A percentile compares a stretch with the other conserved stretches of the same genome.
Evolutionary conservation across 2,329 filamentous ascomycete genomes (phyloP).

Genomic region (Aspergillaceae sp.): DNA sequence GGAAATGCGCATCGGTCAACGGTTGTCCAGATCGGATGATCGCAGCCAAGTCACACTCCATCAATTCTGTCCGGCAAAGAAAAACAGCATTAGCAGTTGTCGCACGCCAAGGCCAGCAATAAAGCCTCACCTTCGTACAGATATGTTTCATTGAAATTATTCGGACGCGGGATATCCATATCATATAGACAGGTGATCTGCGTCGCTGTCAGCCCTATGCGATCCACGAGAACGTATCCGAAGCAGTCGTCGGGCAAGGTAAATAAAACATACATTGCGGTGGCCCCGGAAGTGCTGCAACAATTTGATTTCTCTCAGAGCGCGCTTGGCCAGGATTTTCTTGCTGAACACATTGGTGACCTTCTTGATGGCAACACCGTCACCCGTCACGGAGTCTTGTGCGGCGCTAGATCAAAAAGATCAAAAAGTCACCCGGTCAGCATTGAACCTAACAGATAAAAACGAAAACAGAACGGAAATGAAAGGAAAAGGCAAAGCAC

Average conservation of each 20-base stretch:
- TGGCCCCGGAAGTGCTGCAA: constrained; percentile 93
- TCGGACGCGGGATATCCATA: constrained; percentile 96
- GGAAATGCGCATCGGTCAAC: constrained; percentile 95
- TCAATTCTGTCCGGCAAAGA: constrained; percentile 61
- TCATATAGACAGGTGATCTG: constrained; percentile 98
- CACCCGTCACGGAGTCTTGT: constrained; percentile 78
- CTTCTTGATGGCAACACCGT: constrained; percentile 98
- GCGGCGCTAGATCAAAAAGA: constrained; percentile 60
- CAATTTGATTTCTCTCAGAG: constrained; percentile 95
- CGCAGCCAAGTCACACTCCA: constrained; percentile 97
- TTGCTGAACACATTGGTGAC: constrained; percentile 99
- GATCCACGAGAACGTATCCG: neutral
- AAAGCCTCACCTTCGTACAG: constrained; percentile 76
- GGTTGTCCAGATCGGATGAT: constrained; percentile 97
- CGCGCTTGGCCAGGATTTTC: constrained; percentile 98
- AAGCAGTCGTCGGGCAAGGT: neutral
- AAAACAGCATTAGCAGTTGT: neutral
- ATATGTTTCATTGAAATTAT: constrained; percentile 98
- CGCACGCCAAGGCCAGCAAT: too few relatives aligned
- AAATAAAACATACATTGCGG: constrained; percentile 57
- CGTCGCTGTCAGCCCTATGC: constrained; percentile 28
- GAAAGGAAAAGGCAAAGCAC: neutral
- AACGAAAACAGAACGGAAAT: too few relatives aligned
- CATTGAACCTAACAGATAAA: constrained; percentile 2
- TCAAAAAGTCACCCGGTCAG: constrained; percentile 2